Evolutionary conservation across 352 stramenopile genomes (phyloP), one percentile per base, ranked within the genome.

Genomic region (Phytophthora capsici): DNA sequence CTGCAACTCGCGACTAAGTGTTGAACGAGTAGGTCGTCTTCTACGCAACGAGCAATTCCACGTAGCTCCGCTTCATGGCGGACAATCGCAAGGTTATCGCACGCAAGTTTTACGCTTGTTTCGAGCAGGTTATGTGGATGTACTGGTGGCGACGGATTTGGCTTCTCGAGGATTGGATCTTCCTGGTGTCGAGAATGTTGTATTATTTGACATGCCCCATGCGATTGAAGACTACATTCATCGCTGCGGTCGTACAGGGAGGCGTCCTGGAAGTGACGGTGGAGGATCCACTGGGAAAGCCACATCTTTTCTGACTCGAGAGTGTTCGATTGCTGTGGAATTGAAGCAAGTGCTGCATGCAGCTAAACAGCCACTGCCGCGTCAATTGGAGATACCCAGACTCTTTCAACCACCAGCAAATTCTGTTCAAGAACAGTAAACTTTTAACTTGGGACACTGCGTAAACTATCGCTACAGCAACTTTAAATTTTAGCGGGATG

Each of bases 41-140:
- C 80, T 99, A 10, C 72, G 92, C 12, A 97, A 93, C 63, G 97
- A 99, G 61, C 91, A 94, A 57, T 95, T 99, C 62, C 94, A 97
- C 44, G 93, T 95, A 10, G 97, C 98, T 61, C 88, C 97, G 5
- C 92, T 99, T 28, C 95, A 99, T 73, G 92, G 90, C 6, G 96
- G 93, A 34, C 84, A 95, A 54, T 95, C 91, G 1, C 82, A 93
- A 61, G 45, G 69, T 13, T 89, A 85, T 55, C 79, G 79, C 16
- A 82, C 70, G 12, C 79, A 88, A 66, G 75, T 71, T 13, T 48
- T 88, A 45, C 46, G 56, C 10, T 69, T 73, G 22, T 86, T 89
- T 59, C 79, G 80, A 25, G 69, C 71, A 40, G 78, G 80, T 10
- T 76, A 70, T 9, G 74, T 83, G n/a, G 80, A 89, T 6, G 83